Percentiles rank a stretch among this genome's conserved stretches.
Conservation (phyloP, 306 rosid species). For the Dalbergia cultrata region DNA sequence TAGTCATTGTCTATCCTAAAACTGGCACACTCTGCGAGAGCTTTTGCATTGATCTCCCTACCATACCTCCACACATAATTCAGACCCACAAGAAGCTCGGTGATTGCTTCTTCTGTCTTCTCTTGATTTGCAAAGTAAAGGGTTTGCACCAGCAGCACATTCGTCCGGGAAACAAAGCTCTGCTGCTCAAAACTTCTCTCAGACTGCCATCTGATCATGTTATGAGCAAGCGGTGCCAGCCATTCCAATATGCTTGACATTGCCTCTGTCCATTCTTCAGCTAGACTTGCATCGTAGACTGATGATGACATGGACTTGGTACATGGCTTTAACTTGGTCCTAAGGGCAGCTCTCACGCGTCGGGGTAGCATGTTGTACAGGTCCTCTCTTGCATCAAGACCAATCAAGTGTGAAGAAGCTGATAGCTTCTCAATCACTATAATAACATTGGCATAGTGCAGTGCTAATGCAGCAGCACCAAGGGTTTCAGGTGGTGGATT, state of each 20-base stretch:
- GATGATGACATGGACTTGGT: conserved; percentile 67
- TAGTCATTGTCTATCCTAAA: conserved; percentile 69
- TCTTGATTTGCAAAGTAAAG: conserved; percentile 91
- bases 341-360: conserved; percentile 71
- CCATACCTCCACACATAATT: conserved; percentile 88
- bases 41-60: conserved; percentile 82
- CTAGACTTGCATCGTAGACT: conserved; percentile 75
- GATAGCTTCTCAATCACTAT: conserved; percentile 93
- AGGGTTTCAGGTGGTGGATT: conserved; percentile 87
- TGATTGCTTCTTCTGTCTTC: conserved; percentile 78
- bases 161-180: conserved; percentile 77
- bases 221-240: conserved; percentile 97
- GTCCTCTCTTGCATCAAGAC: conserved; percentile 97
- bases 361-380: conserved; percentile 92
- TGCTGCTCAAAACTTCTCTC: conserved; percentile 98
- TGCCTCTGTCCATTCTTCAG: conserved; percentile 89
- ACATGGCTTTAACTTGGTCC: conserved; percentile 81
- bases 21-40: conserved; percentile 82
- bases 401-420: conserved; percentile 91
- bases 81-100: conserved; percentile 96
- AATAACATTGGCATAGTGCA: conserved; percentile 95
- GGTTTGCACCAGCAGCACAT: conserved; percentile 91
- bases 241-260: conserved; percentile 87
- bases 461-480: conserved; percentile 86
- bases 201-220: conserved; percentile 97